These are phyloP conservation scores for Globisporangium nagaii DNA, from an alignment of 352 stramenopile genomes.

Conservation along the genomic window DNA sequence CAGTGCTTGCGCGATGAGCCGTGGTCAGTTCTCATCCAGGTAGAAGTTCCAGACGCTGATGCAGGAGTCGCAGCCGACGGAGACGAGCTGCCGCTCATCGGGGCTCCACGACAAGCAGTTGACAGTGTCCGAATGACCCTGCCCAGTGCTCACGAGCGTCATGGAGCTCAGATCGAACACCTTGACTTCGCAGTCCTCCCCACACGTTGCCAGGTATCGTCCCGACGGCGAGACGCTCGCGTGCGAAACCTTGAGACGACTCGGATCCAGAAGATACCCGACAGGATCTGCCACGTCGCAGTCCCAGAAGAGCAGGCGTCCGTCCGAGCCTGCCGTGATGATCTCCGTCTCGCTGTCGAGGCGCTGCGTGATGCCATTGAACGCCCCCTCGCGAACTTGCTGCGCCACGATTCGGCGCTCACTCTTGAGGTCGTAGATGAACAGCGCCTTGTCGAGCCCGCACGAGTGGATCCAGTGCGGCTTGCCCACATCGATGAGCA, in stretches of 20 bases:
- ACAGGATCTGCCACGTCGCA: conserved; percentile 85
- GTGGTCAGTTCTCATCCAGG: conserved; percentile 17
- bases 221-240: conserved; percentile 61
- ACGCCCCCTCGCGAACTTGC: conserved; percentile 69
- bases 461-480: conserved; percentile 86
- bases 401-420: conserved; percentile 79
- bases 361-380: conserved; percentile 82
- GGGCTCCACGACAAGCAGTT: conserved; percentile 81
- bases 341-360: conserved; percentile 89
- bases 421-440: conserved; percentile 90
- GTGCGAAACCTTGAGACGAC: conserved; percentile 32
- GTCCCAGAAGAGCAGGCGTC: conserved; percentile 87
- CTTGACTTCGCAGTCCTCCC: conserved; percentile 82
- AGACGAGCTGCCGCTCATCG: conserved; percentile 90
- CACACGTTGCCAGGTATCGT: conserved; percentile 69
- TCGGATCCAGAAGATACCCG: conserved; percentile 35
- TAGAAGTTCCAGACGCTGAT: conserved; percentile 92
- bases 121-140: conserved; percentile 70
- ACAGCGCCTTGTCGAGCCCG: conserved; percentile 78
- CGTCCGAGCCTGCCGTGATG: conserved; percentile 78
- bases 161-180: conserved; percentile 58
- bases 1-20: background rate
- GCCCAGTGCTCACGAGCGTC: conserved; percentile 36
- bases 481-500: conserved; percentile 73
- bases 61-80: conserved; percentile 84